Evolutionary conservation across 2,329 filamentous ascomycete genomes (phyloP), one percentile per base, ranked within the genome.

Genomic region (Fusarium coicis): DNA sequence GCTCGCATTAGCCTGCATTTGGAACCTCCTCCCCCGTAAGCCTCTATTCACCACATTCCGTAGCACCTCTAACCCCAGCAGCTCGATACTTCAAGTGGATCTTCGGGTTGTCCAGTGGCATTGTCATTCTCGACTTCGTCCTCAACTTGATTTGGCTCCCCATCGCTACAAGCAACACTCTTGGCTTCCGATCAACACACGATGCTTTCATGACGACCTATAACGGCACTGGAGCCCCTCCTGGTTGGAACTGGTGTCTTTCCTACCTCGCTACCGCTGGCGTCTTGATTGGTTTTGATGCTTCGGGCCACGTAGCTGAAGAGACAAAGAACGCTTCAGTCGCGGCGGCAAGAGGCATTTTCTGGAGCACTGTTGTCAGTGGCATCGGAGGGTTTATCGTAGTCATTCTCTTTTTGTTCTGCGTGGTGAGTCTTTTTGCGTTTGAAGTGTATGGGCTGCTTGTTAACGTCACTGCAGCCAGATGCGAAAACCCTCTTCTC

Each of bases 71-170:
- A 30, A 30, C 30, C 10, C 30, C 10, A 30, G 30, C 14, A 63
- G 60, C 60, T 10, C 60, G 53, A 4, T 63, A 63, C 2, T 63
- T 63, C n/a, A 63, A 40, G 36, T 63, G 60, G 60, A 63, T 63
- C 6, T 63, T 63, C 8, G 7, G n/a, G 0, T 5, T 32, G 2
- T 58, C 60, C 0, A 58, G 21, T 0, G 7, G 60, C 2, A 4
- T 63, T 21, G 60, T 63, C 1, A 19, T 63, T 40, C 60, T 63
- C 2, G 60, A 63, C 4, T 63, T 63, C 1, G 5, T 63, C n/a
- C 60, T 63, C 3, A 63, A 63, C 12, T 3, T 63, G 2, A 42
- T 63, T 3, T 63, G 60, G 60, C 60, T 63, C 16, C 60, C 60
- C 0, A 63, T 63, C 5, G 60, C 60, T 1, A 49, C 53, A 1